A percentile compares a stretch with the other conserved stretches of the same genome.
These are phyloP conservation scores for Cryptococcus sp. DNA, from an alignment of 1,284 basidiomycete species.

Conservation along the genomic window DNA sequence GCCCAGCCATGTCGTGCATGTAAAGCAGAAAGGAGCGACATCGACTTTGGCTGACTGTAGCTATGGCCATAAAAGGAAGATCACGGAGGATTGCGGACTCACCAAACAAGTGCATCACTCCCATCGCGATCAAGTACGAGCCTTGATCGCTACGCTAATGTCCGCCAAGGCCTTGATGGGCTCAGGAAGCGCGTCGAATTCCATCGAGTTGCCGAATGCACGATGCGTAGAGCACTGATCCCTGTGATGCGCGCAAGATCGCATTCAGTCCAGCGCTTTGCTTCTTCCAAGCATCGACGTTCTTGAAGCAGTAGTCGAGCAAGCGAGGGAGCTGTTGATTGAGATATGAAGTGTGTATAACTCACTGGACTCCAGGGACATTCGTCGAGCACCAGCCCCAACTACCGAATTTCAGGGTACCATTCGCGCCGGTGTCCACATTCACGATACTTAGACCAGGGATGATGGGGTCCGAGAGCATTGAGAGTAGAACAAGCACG, in stretches of 20 bases:
- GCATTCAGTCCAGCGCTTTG: background rate
- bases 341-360: background rate
- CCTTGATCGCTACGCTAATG: constrained; percentile 13
- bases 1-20: background rate
- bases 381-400: constrained; percentile 39
- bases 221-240: constrained; percentile 16
- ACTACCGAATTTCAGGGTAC: constrained; percentile 26
- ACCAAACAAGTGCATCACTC: constrained; percentile 36
- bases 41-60: too few relatives aligned
- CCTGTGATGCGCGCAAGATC: background rate
- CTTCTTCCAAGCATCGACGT: background rate
- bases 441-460: constrained; percentile 22
- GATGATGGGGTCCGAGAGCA: constrained; percentile 32
- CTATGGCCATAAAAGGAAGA: background rate
- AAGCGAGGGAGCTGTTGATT: background rate
- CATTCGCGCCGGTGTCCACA: constrained; percentile 14
- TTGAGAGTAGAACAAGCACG: constrained; percentile 27
- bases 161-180: constrained; percentile 11
- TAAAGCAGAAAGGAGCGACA: background rate
- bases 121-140: constrained; percentile 27
- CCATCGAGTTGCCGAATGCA: constrained; percentile 13
- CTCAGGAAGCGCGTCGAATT: constrained; percentile 15
- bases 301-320: too few relatives aligned
- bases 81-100: constrained; percentile 5
- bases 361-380: constrained; percentile 18